Conservation (phyloP, 805 yeast species). For the Ogataea zsoltii region DNA sequence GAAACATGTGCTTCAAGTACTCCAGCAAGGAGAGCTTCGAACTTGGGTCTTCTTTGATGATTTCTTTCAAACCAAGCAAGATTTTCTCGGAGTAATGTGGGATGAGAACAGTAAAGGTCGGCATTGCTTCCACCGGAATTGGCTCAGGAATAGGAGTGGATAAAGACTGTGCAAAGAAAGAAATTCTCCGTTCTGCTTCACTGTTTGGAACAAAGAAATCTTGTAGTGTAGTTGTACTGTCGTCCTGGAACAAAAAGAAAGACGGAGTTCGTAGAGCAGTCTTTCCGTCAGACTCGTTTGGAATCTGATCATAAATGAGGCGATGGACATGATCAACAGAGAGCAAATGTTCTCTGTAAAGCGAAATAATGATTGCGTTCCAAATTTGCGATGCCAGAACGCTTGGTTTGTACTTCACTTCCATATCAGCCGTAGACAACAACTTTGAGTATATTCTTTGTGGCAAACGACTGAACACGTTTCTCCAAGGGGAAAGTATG, state of each 20-base stretch:
- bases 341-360: constrained; percentile 54
- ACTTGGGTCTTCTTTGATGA: constrained; percentile 44
- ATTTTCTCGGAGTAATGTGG: constrained; percentile 57
- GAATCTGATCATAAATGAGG: constrained; percentile 42
- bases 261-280: constrained; percentile 41
- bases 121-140: constrained; percentile 47
- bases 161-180: constrained; percentile 55
- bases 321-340: constrained; percentile 49
- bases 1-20: constrained; percentile 70
- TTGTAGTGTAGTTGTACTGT: constrained; percentile 37
- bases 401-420: constrained; percentile 42
- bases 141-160: constrained; percentile 52
- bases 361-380: constrained; percentile 54
- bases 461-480: constrained; percentile 52
- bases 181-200: constrained; percentile 53
- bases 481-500: constrained; percentile 59
- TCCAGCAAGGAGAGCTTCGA: constrained; percentile 66
- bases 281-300: constrained; percentile 47
- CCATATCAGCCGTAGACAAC: constrained; percentile 45
- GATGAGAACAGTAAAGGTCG: constrained; percentile 50
- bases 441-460: constrained; percentile 51
- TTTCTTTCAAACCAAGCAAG: constrained; percentile 43
- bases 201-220: constrained; percentile 45
- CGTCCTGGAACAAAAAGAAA: constrained; percentile 52
- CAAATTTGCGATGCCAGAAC: constrained; percentile 48